Evolutionary conservation across 2,329 filamentous ascomycete species (phyloP), one percentile per base, ranked within the genome.

Genomic region (Torrubiella hemipterigena): DNA sequence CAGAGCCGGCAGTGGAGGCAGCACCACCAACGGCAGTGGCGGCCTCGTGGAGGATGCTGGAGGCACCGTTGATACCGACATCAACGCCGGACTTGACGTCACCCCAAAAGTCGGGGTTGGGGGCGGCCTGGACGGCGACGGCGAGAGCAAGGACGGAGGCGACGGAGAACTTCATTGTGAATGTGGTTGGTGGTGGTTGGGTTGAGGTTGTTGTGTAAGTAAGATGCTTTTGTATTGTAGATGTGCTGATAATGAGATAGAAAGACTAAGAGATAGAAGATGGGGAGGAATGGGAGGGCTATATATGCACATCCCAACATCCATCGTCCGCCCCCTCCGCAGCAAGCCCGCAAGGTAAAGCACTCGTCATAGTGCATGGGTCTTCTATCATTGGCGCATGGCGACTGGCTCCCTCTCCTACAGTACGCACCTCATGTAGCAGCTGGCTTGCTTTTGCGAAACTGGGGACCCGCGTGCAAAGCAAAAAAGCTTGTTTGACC

Each of bases 81-180:
- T 38, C 17, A 33, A 34, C n/a, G 30, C 34, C 21, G 32, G 37
- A 25, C 24, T 29, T 20, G 33, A 44, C 26, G 35, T 37, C 29
- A 34, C 40, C 32, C 30, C 33, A 31, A 28, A 47, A 6, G 32
- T 37, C 29, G 24, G 17, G 23, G 18, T 17, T 7, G 16, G n/a
- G 29, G 27, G 29, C 14, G 18, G 15, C 14, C 42, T 38, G 20
- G 43, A 54, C 52, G 41, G 52, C 39, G 37, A 44, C 49, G 25
- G 45, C 37, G 34, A 51, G 48, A 30, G 47, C 47, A 27, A 57
- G 41, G 39, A 48, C 44, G 38, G 55, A 26, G 32, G 49, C 42
- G 41, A 44, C 44, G 44, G 52, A 47, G 50, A 56, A 52, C 51
- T 56, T 56, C 57, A 60, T 43, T 15, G 29, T 58, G 34, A 26